Evolutionary conservation across 805 yeast species (phyloP).

Genomic region (Metschnikowia colocasiae): DNA sequence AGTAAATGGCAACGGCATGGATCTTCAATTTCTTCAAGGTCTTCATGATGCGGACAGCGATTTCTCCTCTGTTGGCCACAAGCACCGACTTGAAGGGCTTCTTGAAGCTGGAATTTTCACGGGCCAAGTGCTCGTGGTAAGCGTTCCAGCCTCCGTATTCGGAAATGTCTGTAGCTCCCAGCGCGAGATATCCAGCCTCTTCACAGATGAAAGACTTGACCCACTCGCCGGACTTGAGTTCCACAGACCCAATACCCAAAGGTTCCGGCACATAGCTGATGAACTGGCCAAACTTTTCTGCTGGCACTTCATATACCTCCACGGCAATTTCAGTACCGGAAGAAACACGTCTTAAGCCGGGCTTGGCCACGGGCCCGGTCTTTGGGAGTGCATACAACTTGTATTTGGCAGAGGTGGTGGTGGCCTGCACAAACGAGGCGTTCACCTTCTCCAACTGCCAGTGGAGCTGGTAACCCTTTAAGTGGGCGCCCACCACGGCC

Average conservation of each 20-base stretch:
- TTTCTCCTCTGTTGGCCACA: constrained; percentile 96
- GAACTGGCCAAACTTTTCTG: constrained; percentile 73
- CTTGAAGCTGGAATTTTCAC: constrained; percentile 24
- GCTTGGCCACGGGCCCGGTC: constrained; percentile 79
- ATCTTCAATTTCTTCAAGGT: constrained; percentile 80
- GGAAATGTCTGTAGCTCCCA: constrained; percentile 80
- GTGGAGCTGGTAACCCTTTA: constrained; percentile 81
- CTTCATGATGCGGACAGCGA: constrained; percentile 89
- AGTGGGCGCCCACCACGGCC: constrained; percentile 97
- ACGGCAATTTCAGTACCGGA: constrained; percentile 61
- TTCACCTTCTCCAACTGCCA: constrained; percentile 89
- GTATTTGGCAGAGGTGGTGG: constrained; percentile 70
- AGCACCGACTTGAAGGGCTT: constrained; percentile 80
- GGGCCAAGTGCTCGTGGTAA: constrained; percentile 43
- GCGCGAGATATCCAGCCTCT: constrained; percentile 71
- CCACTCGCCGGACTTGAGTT: constrained; percentile 73
- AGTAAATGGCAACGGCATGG: constrained; percentile 79
- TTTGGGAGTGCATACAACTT: constrained; percentile 79
- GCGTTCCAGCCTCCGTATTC: constrained; percentile 82
- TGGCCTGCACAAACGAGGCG: constrained; percentile 63
- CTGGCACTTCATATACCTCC: constrained; percentile 83
- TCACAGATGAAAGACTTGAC: constrained; percentile 95
- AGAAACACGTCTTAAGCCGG: constrained; percentile 76
- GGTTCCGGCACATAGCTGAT: constrained; percentile 91
- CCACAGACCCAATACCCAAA: constrained; percentile 90